A percentile compares a stretch with the other conserved stretches of the same genome.
Conservation (phyloP, 2,329 filamentous ascomycete species). For the Pseudofabraea citricarpa region DNA sequence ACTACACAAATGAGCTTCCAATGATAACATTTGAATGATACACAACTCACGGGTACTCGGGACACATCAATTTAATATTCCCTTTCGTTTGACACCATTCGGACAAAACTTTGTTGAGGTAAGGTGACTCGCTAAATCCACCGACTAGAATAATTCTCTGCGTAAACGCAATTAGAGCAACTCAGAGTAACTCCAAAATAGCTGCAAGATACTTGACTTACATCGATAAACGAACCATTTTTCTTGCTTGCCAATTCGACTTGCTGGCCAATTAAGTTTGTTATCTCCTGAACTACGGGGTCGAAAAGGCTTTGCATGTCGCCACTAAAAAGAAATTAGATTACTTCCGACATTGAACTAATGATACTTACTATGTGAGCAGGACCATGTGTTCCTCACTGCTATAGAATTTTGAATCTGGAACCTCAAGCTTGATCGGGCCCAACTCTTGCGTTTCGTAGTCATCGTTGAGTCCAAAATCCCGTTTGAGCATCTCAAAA, state of each 20-base stretch:
- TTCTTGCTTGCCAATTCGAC: constrained; percentile 9
- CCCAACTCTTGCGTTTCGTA: constrained; percentile 7
- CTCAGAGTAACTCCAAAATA: background rate
- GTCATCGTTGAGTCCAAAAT: constrained; percentile 13
- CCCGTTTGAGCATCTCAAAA: constrained; percentile 13
- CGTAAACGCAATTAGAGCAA: background rate
- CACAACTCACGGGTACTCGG: constrained; percentile 11
- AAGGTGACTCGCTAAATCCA: constrained; percentile 13
- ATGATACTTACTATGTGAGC: constrained; percentile 13
- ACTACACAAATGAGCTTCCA: constrained; percentile 7
- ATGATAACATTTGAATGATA: background rate
- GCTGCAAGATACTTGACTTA: constrained; percentile 5
- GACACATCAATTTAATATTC: constrained; percentile 14
- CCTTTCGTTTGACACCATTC: constrained; percentile 15
- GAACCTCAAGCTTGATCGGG: constrained; percentile 12
- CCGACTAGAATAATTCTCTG: constrained; percentile 13
- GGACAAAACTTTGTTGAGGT: constrained; percentile 12
- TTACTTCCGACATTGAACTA: background rate
- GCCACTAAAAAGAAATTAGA: constrained; percentile 4
- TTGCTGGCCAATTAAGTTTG: constrained; percentile 14
- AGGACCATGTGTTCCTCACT: constrained; percentile 10
- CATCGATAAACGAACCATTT: constrained; percentile 11
- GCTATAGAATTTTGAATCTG: constrained; percentile 13
- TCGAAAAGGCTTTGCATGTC: constrained; percentile 21
- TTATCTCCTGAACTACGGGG: constrained; percentile 16